These are phyloP conservation scores for Vigna reflexopilosa DNA, from an alignment of 306 rosid species.

Conservation along the genomic window DNA sequence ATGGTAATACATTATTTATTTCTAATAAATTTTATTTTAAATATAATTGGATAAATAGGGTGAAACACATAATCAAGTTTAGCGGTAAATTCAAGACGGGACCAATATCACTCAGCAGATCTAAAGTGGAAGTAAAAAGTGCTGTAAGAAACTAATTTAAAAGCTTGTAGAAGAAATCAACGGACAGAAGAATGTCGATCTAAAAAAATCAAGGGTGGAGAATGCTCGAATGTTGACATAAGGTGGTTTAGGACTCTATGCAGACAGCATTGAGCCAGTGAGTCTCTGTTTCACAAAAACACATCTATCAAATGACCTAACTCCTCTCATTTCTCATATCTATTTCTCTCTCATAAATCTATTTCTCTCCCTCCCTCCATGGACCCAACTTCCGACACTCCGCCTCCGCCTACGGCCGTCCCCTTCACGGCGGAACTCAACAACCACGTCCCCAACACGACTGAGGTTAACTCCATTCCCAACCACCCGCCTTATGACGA, in stretches of 20 bases:
- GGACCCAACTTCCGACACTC: constrained; percentile 53
- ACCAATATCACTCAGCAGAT: too few relatives aligned
- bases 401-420: constrained; percentile 15
- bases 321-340: too few relatives aligned
- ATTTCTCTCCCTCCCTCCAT: constrained; percentile 24
- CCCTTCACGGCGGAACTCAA: constrained; percentile 29
- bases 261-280: neutral
- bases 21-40: too few relatives aligned
- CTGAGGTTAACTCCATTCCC: neutral
- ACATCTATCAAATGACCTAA: neutral
- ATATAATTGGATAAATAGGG: too few relatives aligned
- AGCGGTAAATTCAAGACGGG: too few relatives aligned
- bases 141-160: too few relatives aligned
- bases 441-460: constrained; percentile 4
- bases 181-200: too few relatives aligned
- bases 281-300: too few relatives aligned
- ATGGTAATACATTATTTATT: too few relatives aligned
- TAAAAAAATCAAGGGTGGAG: neutral
- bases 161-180: too few relatives aligned
- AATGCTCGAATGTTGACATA: neutral
- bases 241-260: neutral
- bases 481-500: constrained; percentile 66
- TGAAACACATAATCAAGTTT: too few relatives aligned
- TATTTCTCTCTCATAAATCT: neutral
- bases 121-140: too few relatives aligned